phyloP scores from a whole-genome alignment of 169 alveolate species.

The Plasmodium fragile region DNA sequence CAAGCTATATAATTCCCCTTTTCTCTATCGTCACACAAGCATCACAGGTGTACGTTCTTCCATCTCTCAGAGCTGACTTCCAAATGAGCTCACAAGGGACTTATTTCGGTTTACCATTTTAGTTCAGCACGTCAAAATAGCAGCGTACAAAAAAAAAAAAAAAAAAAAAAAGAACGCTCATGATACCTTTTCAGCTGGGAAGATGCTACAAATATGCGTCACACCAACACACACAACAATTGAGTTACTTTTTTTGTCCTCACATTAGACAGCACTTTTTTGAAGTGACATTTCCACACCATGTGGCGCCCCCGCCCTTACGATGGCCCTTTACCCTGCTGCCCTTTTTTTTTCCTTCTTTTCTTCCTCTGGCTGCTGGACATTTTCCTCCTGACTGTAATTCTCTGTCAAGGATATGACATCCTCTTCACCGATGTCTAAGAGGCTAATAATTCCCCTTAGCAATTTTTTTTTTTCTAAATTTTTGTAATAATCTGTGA shows the following conservation, averaged over 20 bases:
- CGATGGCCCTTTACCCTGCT: background rate
- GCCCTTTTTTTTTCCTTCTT: background rate
- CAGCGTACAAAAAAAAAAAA: background rate
- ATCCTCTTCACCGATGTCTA: constrained; percentile 70
- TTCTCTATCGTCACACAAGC: background rate
- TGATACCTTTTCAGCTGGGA: background rate
- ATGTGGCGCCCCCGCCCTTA: background rate
- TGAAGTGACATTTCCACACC: background rate
- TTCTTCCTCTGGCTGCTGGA: background rate
- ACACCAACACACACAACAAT: background rate
- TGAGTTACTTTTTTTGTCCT: background rate
- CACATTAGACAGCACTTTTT: background rate
- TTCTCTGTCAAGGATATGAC: constrained; percentile 58
- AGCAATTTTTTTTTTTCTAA: constrained; percentile 57
- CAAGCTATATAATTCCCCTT: background rate
- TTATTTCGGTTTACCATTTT: background rate
- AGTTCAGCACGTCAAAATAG: background rate
- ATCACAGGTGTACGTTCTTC: background rate
- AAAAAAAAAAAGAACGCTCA: background rate
- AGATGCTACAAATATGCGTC: background rate
- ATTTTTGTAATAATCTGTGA: constrained; percentile 68
- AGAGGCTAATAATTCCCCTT: constrained; percentile 57
- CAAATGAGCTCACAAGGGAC: background rate
- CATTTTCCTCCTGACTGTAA: constrained; percentile 7
- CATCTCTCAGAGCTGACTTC: background rate